These are phyloP conservation scores for Agaricus bisporus DNA, from an alignment of 768 basidiomycete genomes.

Conservation along the genomic window DNA sequence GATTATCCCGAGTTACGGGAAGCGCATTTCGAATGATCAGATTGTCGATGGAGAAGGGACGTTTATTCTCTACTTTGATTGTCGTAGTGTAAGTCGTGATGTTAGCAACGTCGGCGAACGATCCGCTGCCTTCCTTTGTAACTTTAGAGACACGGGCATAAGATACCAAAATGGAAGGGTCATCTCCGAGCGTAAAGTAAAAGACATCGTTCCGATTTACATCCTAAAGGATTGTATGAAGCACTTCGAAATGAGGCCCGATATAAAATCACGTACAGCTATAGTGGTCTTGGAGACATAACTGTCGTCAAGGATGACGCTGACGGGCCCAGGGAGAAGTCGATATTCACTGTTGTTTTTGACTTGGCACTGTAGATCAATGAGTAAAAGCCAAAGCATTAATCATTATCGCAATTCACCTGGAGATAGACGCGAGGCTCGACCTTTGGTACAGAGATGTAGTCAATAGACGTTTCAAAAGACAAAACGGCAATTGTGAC, in stretches of 20 bases:
- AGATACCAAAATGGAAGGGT: conserved; percentile 34
- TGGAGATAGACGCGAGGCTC: conserved; percentile 46
- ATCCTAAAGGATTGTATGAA: conserved; percentile 25
- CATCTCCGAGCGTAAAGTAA: conserved; percentile 47
- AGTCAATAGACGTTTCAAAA: conserved; percentile 39
- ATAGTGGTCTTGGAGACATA: conserved; percentile 52
- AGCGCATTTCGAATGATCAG: conserved; percentile 43
- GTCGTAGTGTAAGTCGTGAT: conserved; percentile 39
- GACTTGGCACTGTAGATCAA: conserved; percentile 33
- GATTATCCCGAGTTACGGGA: conserved; percentile 34
- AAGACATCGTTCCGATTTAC: conserved; percentile 46
- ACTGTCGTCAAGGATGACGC: conserved; percentile 49
- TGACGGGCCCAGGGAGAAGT: conserved; percentile 47
- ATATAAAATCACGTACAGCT: conserved; percentile 21
- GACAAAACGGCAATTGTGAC: conserved; percentile 44
- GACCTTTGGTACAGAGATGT: conserved; percentile 44
- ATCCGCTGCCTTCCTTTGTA: conserved; percentile 28
- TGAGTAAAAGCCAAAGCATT: background rate
- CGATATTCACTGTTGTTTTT: conserved; percentile 54
- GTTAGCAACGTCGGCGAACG: conserved; percentile 38
- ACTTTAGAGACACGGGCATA: conserved; percentile 37
- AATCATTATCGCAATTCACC: conserved; percentile 20
- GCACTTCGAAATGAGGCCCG: background rate
- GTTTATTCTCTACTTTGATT: conserved; percentile 43
- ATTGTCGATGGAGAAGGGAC: conserved; percentile 35